Percentiles rank a stretch among this genome's conserved stretches.
These are phyloP conservation scores for Geotrichum reessii DNA, from an alignment of 1,139 yeast genomes.

Conservation along the genomic window DNA sequence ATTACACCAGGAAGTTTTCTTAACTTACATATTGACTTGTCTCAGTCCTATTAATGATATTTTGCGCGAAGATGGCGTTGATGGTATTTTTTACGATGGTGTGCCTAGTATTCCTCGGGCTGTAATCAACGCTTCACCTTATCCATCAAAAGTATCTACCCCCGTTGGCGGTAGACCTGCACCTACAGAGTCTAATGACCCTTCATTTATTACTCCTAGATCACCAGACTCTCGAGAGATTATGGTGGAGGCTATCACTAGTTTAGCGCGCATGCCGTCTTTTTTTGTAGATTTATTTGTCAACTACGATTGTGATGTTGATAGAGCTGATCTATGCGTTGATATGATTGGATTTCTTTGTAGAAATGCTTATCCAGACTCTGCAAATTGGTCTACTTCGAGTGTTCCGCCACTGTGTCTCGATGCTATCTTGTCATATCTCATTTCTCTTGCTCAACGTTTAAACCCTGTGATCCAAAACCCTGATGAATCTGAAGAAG, in stretches of 20 bases:
- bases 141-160: conserved; percentile 19
- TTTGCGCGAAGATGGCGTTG: conserved; percentile 38
- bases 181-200: conserved; percentile 16
- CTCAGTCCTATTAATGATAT: conserved; percentile 38
- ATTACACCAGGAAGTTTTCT: conserved; percentile 40
- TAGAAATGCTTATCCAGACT: conserved; percentile 71
- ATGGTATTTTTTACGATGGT: conserved; percentile 40
- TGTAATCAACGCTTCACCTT: conserved; percentile 30
- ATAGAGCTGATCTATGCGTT: conserved; percentile 73
- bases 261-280: conserved; percentile 68
- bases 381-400: conserved; percentile 69
- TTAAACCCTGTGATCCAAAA: conserved; percentile 28
- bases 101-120: conserved; percentile 37
- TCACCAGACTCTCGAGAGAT: conserved; percentile 63
- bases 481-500: conserved; percentile 19
- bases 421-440: conserved; percentile 73
- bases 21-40: conserved; percentile 38
- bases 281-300: conserved; percentile 74
- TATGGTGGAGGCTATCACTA: conserved; percentile 75
- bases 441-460: conserved; percentile 61
- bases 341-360: conserved; percentile 66
- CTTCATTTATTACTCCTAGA: conserved; percentile 23
- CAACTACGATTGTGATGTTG: conserved; percentile 87
- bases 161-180: conserved; percentile 23
- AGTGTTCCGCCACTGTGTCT: conserved; percentile 90